These are phyloP conservation scores for Kwoniella heveanensis DNA, from an alignment of 768 basidiomycete species.

Conservation along the genomic window DNA sequence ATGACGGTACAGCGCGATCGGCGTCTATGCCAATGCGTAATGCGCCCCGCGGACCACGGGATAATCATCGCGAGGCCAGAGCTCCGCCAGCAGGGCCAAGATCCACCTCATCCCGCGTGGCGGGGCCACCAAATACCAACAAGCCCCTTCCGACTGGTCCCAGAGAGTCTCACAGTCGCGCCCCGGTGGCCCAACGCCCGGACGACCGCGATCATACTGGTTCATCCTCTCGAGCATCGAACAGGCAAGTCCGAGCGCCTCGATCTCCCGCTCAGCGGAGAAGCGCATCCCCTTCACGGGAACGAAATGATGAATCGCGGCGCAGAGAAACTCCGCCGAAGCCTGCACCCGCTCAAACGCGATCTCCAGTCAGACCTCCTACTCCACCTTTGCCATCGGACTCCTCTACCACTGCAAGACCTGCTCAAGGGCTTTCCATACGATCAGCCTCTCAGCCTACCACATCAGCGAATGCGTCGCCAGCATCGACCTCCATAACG, in stretches of 20 bases:
- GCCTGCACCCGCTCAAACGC: not conserved
- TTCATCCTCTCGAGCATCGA: not conserved
- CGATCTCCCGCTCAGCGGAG: not conserved
- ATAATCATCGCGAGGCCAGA: not conserved
- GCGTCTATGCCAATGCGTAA: not conserved
- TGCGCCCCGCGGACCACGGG: constrained; percentile 16
- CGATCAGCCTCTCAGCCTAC: not conserved
- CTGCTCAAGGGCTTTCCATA: not conserved
- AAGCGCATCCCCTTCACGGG: not conserved
- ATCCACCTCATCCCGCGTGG: not conserved
- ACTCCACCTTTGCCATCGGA: not conserved
- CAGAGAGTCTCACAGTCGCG: not conserved
- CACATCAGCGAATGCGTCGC: not conserved
- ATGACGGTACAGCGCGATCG: not conserved
- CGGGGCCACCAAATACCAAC: constrained; percentile 7
- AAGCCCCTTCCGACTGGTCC: not conserved
- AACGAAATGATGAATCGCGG: not conserved
- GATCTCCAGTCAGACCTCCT: not conserved
- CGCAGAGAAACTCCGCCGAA: not conserved
- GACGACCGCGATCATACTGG: not conserved
- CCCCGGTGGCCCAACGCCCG: not conserved
- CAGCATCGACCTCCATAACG: not conserved
- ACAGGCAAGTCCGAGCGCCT: not conserved
- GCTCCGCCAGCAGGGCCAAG: constrained; percentile 14
- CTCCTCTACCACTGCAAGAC: not conserved